Percentiles rank a stretch among this genome's conserved stretches.
These are phyloP conservation scores for Ceratocystis cubensis DNA, from an alignment of 2,329 filamentous ascomycete genomes.

Conservation along the genomic window DNA sequence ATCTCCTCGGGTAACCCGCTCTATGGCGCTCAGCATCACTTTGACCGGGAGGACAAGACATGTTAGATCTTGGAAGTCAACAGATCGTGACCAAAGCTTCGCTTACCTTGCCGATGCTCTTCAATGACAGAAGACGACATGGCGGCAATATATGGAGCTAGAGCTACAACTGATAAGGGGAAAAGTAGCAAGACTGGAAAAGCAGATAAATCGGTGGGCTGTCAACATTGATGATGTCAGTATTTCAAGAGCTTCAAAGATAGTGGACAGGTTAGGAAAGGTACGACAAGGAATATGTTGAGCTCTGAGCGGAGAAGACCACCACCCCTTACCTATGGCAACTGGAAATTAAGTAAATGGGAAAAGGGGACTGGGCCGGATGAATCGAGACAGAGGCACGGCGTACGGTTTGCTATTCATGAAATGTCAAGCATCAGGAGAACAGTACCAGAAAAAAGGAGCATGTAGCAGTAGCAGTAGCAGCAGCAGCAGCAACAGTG, in stretches of 20 bases:
- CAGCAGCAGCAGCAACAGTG: not conserved
- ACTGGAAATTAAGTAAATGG: too few species aligned
- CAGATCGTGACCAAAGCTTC: not conserved
- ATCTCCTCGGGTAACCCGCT: conserved; percentile 66
- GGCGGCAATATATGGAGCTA: conserved; percentile 26
- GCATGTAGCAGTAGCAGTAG: not conserved
- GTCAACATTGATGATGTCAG: conserved; percentile 16
- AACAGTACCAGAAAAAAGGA: not conserved
- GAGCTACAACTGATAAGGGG: not conserved
- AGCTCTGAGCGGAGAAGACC: not conserved
- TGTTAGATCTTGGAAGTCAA: conserved; percentile 28
- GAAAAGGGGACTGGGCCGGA: too few species aligned
- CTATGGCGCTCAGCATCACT: conserved; percentile 62
- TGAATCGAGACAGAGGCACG: not conserved
- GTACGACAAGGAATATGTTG: not conserved
- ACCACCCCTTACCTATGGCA: too few species aligned
- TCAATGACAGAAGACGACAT: conserved; percentile 81
- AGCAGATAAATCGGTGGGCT: conserved; percentile 26
- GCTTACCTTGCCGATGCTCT: conserved; percentile 51
- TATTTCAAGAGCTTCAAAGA: not conserved
- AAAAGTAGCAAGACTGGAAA: not conserved
- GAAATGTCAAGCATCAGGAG: not conserved
- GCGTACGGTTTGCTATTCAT: not conserved
- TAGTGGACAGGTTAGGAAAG: not conserved
- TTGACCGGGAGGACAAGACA: not conserved